Evolutionary conservation across 331 rosid species (phyloP).

Genomic region (Acacia concinna): DNA sequence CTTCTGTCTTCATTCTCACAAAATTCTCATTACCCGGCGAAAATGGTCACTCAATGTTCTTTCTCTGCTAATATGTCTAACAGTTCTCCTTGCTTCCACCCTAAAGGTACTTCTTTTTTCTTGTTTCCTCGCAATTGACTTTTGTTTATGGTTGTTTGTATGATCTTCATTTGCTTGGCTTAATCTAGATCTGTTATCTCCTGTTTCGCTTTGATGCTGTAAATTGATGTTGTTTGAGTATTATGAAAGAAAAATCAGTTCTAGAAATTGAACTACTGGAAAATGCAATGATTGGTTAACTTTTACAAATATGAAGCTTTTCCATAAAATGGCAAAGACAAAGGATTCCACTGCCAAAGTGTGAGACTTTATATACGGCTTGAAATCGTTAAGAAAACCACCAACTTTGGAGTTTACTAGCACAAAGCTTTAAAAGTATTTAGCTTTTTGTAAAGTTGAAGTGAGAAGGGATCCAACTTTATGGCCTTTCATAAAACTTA

Average conservation of each 20-base stretch:
- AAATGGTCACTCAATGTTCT: constrained; percentile 36
- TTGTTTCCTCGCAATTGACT: background rate
- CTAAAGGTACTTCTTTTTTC: constrained; percentile 38
- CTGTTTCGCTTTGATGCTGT: background rate
- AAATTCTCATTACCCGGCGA: background rate
- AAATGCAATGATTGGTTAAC: background rate
- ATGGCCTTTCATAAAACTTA: background rate
- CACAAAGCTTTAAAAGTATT: background rate
- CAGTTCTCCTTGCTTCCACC: constrained; percentile 20
- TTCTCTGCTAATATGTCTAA: constrained; percentile 29
- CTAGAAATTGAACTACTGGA: background rate
- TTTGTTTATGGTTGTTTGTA: background rate
- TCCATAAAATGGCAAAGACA: background rate
- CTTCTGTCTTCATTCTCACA: background rate
- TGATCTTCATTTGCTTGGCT: background rate
- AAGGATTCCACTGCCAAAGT: background rate
- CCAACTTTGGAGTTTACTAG: background rate
- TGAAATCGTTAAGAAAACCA: background rate
- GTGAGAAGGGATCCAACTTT: background rate
- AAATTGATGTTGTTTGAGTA: background rate
- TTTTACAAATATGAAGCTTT: background rate
- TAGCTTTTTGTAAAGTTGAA: background rate
- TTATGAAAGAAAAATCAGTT: background rate
- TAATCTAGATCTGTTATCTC: background rate
- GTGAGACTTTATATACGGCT: background rate